Evolutionary conservation across 1,139 yeast species (phyloP), one percentile per base, ranked within the genome.

Genomic region (Lodderomyces margitis): DNA sequence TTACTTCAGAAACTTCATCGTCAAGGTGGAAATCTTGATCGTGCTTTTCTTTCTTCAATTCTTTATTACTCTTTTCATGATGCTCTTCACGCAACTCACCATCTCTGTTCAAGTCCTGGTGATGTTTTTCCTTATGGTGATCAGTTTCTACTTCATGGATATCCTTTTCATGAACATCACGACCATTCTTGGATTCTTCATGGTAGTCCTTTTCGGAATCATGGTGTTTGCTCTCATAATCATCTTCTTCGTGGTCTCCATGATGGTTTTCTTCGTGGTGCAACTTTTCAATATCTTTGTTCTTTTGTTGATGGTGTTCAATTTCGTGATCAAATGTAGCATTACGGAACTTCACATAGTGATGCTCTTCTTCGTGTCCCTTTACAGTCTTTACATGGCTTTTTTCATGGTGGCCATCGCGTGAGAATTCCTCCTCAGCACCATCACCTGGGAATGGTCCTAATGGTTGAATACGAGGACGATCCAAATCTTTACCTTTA

Each of bases 41-140:
- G 15, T 25, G 33, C 16, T 36, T 21, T 19, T 36, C 39, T 24
- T 38, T 38, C 19, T 31, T 9, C 17, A 32, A 25, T 16, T 38
- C 40, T n/a, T 24, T 14, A 19, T 39, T 14, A 17, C 27, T 17
- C 17, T 15, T 27, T 27, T 35, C 34, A 30, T 34, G 32, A 17
- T 33, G 34, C 15, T 39, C 41, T 32, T 39, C 37, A 33, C 20
- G 34, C 16, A 17, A 17, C 20, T 34, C 37, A 25, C 36, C 40
- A n/a, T 38, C 16, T 16, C 21, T 25, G 20, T 21, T 21, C 27
- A 28, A 12, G 10, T 28, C 31, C 11, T 37, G 34, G 16, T 37
- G 36, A 31, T 25, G 21, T 6, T 30, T 20, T 21, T 37, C 40
- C 8, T 37, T 21, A 7, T 37, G 32, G 14, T 38, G 40, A 11